Evolutionary conservation across 139 green algal genomes (phyloP), one percentile per base, ranked within the genome.

Genomic region (Chlamydomonas sphaeroides): DNA sequence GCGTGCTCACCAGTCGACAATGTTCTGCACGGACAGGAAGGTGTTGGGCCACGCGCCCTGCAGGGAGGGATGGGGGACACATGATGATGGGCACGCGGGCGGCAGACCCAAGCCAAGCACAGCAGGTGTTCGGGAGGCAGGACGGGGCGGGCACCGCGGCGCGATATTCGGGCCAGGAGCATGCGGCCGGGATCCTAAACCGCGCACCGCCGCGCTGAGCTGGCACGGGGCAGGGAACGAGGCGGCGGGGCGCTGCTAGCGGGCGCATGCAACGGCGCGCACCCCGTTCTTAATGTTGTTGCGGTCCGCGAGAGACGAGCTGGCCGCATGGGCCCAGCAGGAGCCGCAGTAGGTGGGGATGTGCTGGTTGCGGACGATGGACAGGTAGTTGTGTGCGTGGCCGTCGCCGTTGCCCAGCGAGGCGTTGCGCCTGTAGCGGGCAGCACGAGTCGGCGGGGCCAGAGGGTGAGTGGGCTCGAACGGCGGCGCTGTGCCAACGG

Each of bases 321-420:
- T 94, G 17, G 94, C 86, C 5, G 78, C 94, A 84, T 96, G 93
- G 0, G 95, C 94, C 94, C 94, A 98, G 91, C 94, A 98, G 48
- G 81, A 92, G 41, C 94, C 91, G 59, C 71, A 82, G 63, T 78
- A 82, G n/a, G 77, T 15, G 26, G 70, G 80, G 25, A 75, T 80
- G 49, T 82, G 75, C 71, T 86, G 80, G 45, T 81, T 86, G 62
- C 80, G 70, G 20, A 79, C 92, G 39, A 90, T 91, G 42, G 69
- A 91, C 28, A 92, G 63, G 77, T 90, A 97, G 79, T 94, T 95
- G 33, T 79, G 88, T n/a, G n/a, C n/a, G n/a, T n/a, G n/a, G 2
- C 91, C 91, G 25, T 95, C 88, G 5, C 93, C 87, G 65, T 91
- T 90, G 5, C 89, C 33, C 15, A 30, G 33, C 26, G 8, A 28